A percentile compares a stretch with the other conserved stretches of the same genome.
phyloP scores from a whole-genome alignment of 1,139 yeast species.

The Taphrina deformans region DNA sequence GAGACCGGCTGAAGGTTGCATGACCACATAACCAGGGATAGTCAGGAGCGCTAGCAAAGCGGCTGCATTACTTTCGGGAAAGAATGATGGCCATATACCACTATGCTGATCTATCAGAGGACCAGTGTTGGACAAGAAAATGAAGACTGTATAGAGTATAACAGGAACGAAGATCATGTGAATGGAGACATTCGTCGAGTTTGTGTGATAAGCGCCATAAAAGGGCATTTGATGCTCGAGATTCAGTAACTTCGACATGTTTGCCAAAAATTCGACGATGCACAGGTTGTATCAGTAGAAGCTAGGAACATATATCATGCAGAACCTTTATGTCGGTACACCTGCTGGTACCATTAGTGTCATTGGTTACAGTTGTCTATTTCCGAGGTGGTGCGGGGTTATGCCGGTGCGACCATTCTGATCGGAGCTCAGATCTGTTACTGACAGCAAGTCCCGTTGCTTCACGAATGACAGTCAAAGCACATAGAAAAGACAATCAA shows the following conservation, averaged over 20 bases:
- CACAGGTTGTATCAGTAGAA: too few species aligned
- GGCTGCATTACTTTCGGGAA: constrained; percentile 48
- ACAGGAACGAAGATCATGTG: constrained; percentile 80
- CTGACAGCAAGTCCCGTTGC: too few species aligned
- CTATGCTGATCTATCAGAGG: constrained; percentile 39
- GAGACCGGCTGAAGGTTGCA: constrained; percentile 51
- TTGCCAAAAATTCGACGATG: not conserved
- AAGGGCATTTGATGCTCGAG: constrained; percentile 70
- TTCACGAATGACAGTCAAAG: too few species aligned
- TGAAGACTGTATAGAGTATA: constrained; percentile 60
- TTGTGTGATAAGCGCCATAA: constrained; percentile 79
- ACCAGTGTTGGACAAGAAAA: constrained; percentile 46
- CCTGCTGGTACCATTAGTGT: too few species aligned
- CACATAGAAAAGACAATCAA: too few species aligned
- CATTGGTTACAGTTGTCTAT: too few species aligned
- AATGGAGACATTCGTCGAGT: constrained; percentile 67
- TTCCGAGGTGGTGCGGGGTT: too few species aligned
- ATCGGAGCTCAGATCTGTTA: too few species aligned
- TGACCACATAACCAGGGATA: constrained; percentile 50
- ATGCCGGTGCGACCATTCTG: too few species aligned
- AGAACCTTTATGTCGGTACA: too few species aligned
- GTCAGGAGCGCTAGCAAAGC: constrained; percentile 48
- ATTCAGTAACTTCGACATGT: constrained; percentile 1
- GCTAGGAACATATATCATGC: too few species aligned
- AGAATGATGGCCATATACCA: constrained; percentile 42